These are phyloP conservation scores for Oryza officinalis DNA, from an alignment of 176 grass and related monocot genomes.

Conservation along the genomic window DNA sequence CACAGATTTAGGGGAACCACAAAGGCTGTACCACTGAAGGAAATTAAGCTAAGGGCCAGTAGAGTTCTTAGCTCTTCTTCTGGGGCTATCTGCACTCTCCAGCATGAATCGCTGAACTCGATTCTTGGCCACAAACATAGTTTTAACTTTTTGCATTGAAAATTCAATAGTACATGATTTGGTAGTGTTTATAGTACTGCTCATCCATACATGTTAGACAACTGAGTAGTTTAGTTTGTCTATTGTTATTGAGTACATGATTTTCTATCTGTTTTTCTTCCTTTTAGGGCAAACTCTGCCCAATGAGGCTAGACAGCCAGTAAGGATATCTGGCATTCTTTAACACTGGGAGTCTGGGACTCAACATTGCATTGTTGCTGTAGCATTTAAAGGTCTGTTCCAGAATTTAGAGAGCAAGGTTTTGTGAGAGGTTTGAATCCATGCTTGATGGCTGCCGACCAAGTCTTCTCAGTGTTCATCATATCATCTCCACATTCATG, in stretches of 20 bases:
- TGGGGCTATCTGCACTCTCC: neutral
- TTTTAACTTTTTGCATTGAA: conserved; percentile 2
- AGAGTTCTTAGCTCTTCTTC: neutral
- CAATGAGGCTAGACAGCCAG: neutral
- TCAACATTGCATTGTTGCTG: neutral
- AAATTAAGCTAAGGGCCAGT: neutral
- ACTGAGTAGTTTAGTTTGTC: neutral
- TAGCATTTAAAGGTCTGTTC: neutral
- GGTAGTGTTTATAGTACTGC: neutral
- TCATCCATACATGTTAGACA: neutral
- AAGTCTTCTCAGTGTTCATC: conserved; percentile 60
- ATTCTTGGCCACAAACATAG: neutral
- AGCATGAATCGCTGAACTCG: neutral
- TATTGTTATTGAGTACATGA: neutral
- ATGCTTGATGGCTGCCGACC: conserved; percentile 54
- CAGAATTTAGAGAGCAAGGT: conserved; percentile 27
- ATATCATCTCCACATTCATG: conserved; percentile 70
- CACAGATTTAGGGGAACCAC: neutral
- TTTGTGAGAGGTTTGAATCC: conserved; percentile 59
- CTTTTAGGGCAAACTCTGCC: neutral
- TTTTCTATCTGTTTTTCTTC: conserved; percentile 4
- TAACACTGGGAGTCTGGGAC: neutral
- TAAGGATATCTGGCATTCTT: neutral
- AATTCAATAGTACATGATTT: neutral
- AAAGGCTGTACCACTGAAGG: neutral